Percentiles rank a stretch among this genome's conserved stretches.
Conservation (phyloP, 148 eudicot species). For the Vaccinium corymbosum region DNA sequence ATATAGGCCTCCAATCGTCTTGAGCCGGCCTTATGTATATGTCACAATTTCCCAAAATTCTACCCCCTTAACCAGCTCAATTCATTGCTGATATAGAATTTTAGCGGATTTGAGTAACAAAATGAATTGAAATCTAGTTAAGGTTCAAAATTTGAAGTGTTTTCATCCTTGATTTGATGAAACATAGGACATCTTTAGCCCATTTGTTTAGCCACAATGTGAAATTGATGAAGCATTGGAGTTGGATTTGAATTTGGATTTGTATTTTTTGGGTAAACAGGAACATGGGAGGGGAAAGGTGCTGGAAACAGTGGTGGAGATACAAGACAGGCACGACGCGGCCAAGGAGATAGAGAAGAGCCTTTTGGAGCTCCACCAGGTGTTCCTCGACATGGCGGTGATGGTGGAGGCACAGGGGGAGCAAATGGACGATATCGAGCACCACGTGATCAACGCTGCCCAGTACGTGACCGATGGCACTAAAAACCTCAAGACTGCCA, state of each 20-base stretch:
- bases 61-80: neutral
- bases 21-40: too few relatives aligned
- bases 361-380: conserved; percentile 80
- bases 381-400: conserved; percentile 92
- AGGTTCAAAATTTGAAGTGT: neutral
- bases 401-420: conserved; percentile 95
- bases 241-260: neutral
- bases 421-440: conserved; percentile 86
- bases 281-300: conserved; percentile 96
- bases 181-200: too few relatives aligned
- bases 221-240: neutral
- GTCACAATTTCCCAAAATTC: too few relatives aligned
- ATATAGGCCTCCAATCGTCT: too few relatives aligned
- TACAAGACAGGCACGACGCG: conserved; percentile 75
- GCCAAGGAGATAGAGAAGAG: conserved; percentile 87
- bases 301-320: conserved; percentile 86
- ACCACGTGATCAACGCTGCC: conserved; percentile 63
- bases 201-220: too few relatives aligned
- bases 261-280: conserved; percentile 10
- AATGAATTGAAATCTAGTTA: neutral
- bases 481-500: conserved; percentile 65
- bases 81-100: neutral
- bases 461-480: conserved; percentile 66
- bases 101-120: neutral
- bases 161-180: too few relatives aligned